Conservation (phyloP, 2,329 filamentous ascomycete species). For the Epichloe festucae region DNA sequence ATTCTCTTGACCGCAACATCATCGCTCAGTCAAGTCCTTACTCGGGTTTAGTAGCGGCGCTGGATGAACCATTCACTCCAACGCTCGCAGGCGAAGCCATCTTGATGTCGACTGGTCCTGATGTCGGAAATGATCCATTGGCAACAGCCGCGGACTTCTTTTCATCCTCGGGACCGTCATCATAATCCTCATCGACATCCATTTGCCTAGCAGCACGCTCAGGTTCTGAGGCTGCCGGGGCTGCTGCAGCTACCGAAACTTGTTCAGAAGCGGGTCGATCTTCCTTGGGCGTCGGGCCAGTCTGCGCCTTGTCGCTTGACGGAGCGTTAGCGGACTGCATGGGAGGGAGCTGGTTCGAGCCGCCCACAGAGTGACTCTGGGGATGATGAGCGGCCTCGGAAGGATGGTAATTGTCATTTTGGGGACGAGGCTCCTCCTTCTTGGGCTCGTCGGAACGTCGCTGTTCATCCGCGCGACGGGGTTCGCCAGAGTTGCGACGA, state of each 20-base stretch:
- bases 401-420: conserved; percentile 72
- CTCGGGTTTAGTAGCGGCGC: conserved; percentile 31
- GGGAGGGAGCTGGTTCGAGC: conserved; percentile 42
- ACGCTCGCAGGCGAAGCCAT: conserved; percentile 14
- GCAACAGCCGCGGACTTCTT: conserved; percentile 39
- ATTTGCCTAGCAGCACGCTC: conserved; percentile 79
- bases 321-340: conserved; percentile 49
- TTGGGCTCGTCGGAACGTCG: conserved; percentile 47
- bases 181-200: conserved; percentile 95
- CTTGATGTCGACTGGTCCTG: conserved; percentile 39
- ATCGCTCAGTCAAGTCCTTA: conserved; percentile 7
- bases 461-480: conserved; percentile 50
- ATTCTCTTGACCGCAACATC: conserved; percentile 5
- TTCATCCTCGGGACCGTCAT: conserved; percentile 84
- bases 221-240: conserved; percentile 52
- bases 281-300: conserved; percentile 35
- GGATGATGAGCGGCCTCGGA: conserved; percentile 81
- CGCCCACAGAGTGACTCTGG: conserved; percentile 40
- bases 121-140: conserved; percentile 32
- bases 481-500: conserved; percentile 67
- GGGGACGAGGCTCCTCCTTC: conserved; percentile 52
- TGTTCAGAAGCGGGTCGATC: conserved; percentile 38
- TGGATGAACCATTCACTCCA: conserved; percentile 28
- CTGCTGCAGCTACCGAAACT: conserved; percentile 31
- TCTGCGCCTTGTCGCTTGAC: conserved; percentile 32